Evolutionary conservation across 257 asterid species (phyloP), one percentile per base, ranked within the genome.

Genomic region (Solanum habrochaites): DNA sequence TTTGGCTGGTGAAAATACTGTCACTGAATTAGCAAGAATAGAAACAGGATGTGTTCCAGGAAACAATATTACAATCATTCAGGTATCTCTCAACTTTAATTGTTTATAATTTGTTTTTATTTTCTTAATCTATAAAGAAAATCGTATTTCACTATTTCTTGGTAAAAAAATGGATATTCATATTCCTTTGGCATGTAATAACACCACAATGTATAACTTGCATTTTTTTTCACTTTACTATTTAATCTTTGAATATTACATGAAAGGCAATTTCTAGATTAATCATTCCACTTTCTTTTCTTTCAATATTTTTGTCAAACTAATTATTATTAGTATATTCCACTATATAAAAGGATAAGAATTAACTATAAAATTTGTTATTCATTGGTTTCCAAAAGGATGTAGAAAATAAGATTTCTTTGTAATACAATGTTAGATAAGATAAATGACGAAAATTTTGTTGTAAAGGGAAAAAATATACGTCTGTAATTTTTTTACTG

Each of bases 41-140:
- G 82, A 80, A 29, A 92, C 95, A 3, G 96, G 97, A 29, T 56
- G 72, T 11, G 89, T 90, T 86, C 91, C 91, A 67, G 94, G 92
- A 86, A 95, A 93, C 29, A 86, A 90, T 66, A 82, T 47, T 47
- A 47, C 7, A 47, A 47, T 47, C 56, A 47, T 47, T 47, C 7
- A 13, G 7, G 20, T 47, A 88, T 40, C 23, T 64, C 14, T 64
- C 18, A 64, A 25, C 29, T 25, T 64, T 64, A 25, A 13, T 25
- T 64, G 29, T 64, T 64, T 64, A 25, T 64, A 64, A 29, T 25
- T 56, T 62, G 1, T 27, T 10, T 8, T 62, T 23, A 47, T 47
- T 62, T 62, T 62, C 31, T 62, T 27, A 62, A 4, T 12, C 20
- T 49, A 15, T 5, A 49, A 47, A 49, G 39, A 35, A 47, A 47